These are phyloP conservation scores for Pontederia crassipes DNA, from an alignment of 176 grass and related monocot species.

Conservation along the genomic window DNA sequence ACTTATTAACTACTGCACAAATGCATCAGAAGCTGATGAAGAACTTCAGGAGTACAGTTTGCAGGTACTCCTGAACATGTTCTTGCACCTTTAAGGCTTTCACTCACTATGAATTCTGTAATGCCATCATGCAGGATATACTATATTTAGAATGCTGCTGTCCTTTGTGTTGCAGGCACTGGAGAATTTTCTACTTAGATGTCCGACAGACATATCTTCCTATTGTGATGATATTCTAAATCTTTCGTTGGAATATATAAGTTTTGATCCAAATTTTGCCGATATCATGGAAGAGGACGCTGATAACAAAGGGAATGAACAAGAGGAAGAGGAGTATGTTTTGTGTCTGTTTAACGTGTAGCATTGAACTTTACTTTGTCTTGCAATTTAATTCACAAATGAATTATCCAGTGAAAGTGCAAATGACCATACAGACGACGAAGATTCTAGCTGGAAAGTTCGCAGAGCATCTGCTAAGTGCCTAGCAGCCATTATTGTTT, in stretches of 20 bases:
- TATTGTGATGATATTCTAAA: conserved; percentile 73
- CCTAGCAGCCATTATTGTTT: conserved; percentile 85
- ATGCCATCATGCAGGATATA: no score
- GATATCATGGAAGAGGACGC: conserved; percentile 98
- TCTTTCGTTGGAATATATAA: conserved; percentile 89
- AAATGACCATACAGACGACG: conserved; percentile 95
- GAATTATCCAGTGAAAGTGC: conserved; percentile 70
- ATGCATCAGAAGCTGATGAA: conserved; percentile 92
- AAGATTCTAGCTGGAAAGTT: conserved; percentile 98
- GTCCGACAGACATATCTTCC: conserved; percentile 83
- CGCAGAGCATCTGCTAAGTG: conserved; percentile 91
- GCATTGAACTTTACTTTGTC: conserved; percentile 4
- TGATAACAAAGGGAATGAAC: conserved; percentile 68
- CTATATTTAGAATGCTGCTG: no score
- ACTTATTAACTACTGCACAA: conserved; percentile 90
- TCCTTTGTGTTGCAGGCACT: conserved; percentile 50
- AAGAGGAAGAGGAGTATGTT: conserved; percentile 94
- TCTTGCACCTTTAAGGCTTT: neutral
- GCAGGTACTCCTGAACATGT: conserved; percentile 39
- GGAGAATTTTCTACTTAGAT: conserved; percentile 95
- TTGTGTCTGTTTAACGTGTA: conserved; percentile 17
- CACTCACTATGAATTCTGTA: neutral
- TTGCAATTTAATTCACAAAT: conserved; percentile 8
- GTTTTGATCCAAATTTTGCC: conserved; percentile 98
- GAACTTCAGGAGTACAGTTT: conserved; percentile 93